Evolutionary conservation across 2,329 filamentous ascomycete genomes (phyloP), one percentile per base, ranked within the genome.

Genomic region (Fonsecaea erecta): DNA sequence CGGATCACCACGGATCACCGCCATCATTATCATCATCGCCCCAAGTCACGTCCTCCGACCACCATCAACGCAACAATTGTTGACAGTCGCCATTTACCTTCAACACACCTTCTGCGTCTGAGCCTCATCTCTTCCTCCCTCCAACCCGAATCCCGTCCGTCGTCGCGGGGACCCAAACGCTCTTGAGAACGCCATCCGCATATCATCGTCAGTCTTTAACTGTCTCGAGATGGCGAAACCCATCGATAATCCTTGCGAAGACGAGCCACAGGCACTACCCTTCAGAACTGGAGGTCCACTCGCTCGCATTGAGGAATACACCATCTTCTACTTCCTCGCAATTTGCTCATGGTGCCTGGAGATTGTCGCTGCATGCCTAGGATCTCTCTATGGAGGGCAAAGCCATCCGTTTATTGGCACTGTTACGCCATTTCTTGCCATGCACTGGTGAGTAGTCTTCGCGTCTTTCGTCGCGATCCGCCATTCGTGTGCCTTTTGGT

Each of bases 331-430:
- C 62, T 60, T 62, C 59, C 46, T 68, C 32, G 58, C 59, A 37
- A 65, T 68, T 54, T 56, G 62, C 11, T 62, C 65, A 26, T 63
- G 53, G 62, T 18, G 53, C 52, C 53, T 65, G 48, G 61, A 65
- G 40, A 68, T 68, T 37, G 52, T 54, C n/a, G 59, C 65, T 16
- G 65, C 62, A 37, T 65, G 62, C 30, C 18, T 68, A 30, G 65
- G 65, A 30, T 68, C 65, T 12, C 62, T 68, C n/a, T 63, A 60
- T 43, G 65, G 65, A 46, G 65, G 53, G 18, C 59, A 68, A 16
- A 65, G 62, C n/a, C 65, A 68, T 58, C 43, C 56, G 30, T 68
- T 68, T 51, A 68, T 68, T 28, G 65, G 46, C 3, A 68, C 65
- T 2, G 40, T 68, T 30, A 40, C 63, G 16, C 62, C 65, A 1